phyloP scores from a whole-genome alignment of 75 land plant genomes.

The Pinus taeda region DNA sequence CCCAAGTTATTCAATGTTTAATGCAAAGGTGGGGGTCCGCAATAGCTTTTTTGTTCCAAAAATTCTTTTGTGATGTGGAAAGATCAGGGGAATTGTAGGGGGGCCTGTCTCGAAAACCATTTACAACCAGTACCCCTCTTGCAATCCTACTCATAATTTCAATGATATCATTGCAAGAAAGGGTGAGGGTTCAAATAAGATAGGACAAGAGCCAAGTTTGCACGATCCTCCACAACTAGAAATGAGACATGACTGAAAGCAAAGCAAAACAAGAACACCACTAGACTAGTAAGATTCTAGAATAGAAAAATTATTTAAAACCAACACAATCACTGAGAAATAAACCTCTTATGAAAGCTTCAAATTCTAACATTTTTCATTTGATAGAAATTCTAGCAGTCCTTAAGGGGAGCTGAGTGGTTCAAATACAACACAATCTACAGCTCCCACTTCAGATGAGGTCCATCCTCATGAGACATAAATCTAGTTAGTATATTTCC shows the following conservation, averaged over 20 bases:
- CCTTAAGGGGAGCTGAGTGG: background rate
- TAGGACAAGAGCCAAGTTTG: slow-evolving; percentile 50
- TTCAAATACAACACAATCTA: background rate
- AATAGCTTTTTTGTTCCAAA: too few species aligned
- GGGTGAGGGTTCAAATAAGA: slow-evolving; percentile 56
- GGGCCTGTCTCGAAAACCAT: too few species aligned
- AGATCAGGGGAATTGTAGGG: too few species aligned
- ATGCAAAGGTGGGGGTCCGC: too few species aligned
- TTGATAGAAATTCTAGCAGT: background rate
- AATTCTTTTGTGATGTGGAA: too few species aligned
- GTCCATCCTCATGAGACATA: background rate
- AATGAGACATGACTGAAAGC: slow-evolving; percentile 12
- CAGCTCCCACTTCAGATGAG: background rate
- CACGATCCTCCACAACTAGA: slow-evolving; percentile 40
- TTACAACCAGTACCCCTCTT: too few species aligned
- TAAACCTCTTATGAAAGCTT: background rate
- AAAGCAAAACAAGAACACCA: slow-evolving; percentile 13
- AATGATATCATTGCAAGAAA: too few species aligned
- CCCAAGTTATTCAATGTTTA: too few species aligned
- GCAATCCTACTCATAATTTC: too few species aligned
- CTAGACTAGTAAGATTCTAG: background rate
- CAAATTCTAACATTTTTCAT: background rate
- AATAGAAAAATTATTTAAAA: slow-evolving; percentile 4
- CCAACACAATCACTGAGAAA: background rate
- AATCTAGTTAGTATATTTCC: too few species aligned